phyloP scores from a whole-genome alignment of 208 protist species.

The Tritrichomonas foetus region DNA sequence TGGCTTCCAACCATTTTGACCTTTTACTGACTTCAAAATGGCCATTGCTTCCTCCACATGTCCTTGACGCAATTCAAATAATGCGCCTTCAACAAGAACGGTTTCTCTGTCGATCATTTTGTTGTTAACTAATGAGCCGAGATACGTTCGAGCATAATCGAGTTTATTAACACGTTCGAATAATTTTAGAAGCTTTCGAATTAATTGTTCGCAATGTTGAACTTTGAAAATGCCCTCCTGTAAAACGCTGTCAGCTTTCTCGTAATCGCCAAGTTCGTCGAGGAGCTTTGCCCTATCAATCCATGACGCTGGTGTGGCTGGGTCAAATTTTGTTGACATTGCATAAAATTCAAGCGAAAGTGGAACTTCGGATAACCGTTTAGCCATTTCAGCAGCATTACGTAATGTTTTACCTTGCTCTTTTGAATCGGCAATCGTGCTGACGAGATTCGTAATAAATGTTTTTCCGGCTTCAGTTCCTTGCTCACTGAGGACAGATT shows the following conservation, averaged over 20 bases:
- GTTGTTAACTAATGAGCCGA: neutral
- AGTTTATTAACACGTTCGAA: neutral
- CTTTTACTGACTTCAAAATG: neutral
- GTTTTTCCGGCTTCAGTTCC: neutral
- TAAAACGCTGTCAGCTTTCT: neutral
- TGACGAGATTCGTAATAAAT: neutral
- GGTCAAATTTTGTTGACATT: neutral
- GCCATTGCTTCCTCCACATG: neutral
- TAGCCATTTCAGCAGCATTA: neutral
- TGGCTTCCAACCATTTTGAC: neutral
- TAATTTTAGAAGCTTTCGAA: neutral
- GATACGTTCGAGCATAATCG: neutral
- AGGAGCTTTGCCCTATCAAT: constrained; percentile 9
- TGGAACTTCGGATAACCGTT: neutral
- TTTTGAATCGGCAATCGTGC: neutral
- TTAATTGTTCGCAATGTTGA: neutral
- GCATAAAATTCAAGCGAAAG: neutral
- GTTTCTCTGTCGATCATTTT: neutral
- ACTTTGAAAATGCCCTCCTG: neutral
- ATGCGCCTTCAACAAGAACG: neutral
- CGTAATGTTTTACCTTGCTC: neutral
- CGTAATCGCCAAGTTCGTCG: neutral
- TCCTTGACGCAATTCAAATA: neutral
- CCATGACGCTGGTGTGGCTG: neutral
- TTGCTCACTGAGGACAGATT: neutral